A percentile compares a stretch with the other conserved stretches of the same genome.
Conservation (phyloP, 2,329 filamentous ascomycete genomes). For the Penicillium palitans region DNA sequence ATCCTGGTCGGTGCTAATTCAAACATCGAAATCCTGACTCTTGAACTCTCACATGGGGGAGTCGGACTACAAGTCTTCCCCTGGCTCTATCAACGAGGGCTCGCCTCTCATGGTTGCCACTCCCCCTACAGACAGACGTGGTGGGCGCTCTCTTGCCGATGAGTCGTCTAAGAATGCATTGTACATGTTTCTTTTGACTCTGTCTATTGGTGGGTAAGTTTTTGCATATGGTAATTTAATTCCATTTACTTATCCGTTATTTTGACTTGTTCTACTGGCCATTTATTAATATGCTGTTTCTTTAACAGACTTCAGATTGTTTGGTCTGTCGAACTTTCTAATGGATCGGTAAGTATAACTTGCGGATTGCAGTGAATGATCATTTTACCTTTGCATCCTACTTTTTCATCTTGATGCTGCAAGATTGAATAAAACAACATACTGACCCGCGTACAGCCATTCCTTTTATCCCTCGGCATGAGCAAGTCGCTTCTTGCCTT, state of each 20-base stretch:
- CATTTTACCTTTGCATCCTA: neutral
- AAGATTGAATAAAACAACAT: neutral
- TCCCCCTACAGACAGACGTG: neutral
- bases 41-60: neutral
- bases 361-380: neutral
- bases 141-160: conserved; percentile 48
- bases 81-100: conserved; percentile 21
- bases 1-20: neutral
- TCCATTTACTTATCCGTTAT: neutral
- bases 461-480: conserved; percentile 74
- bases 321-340: conserved; percentile 92
- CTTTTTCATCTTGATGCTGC: neutral
- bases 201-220: conserved; percentile 72
- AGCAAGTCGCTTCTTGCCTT: conserved; percentile 80
- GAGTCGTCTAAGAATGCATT: conserved; percentile 70
- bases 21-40: neutral
- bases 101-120: conserved; percentile 34
- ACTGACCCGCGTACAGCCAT: conserved; percentile 52
- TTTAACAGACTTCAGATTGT: conserved; percentile 75
- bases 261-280: neutral
- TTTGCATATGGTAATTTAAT: neutral
- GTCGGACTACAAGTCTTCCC: neutral
- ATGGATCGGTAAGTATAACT: conserved; percentile 66
- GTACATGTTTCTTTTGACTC: conserved; percentile 82
- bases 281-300: conserved; percentile 12